A percentile compares a stretch with the other conserved stretches of the same genome.
These are phyloP conservation scores for Selaginella moellendorffii DNA, from an alignment of 75 land plant species.

Conservation along the genomic window DNA sequence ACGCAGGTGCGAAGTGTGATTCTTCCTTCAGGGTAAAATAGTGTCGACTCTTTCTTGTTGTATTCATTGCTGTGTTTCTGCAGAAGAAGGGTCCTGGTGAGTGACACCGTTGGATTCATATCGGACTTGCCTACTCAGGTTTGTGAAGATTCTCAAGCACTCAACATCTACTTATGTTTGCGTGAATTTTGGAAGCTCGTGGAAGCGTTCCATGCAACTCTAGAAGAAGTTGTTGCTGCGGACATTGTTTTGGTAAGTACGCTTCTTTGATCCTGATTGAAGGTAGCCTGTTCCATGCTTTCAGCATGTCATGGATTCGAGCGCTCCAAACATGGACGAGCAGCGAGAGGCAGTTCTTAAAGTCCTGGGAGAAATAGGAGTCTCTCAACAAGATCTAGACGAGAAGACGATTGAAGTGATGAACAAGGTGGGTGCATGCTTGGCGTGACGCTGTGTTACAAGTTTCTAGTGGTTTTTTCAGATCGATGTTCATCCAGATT, in stretches of 20 bases:
- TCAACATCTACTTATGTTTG: not conserved
- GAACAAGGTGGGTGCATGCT: conserved; percentile 53
- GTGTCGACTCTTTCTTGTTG: not conserved
- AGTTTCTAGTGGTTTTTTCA: not conserved
- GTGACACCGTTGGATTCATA: conserved; percentile 97
- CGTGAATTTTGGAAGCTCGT: conserved; percentile 38
- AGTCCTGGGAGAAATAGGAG: conserved; percentile 74
- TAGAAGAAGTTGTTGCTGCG: conserved; percentile 77
- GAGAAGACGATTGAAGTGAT: conserved; percentile 80
- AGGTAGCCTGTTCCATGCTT: conserved; percentile 5
- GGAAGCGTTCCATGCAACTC: conserved; percentile 97
- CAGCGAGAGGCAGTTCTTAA: conserved; percentile 62
- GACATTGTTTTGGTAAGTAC: conserved; percentile 24
- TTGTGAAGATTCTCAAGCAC: not conserved
- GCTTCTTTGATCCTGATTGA: not conserved
- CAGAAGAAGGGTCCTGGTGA: conserved; percentile 68
- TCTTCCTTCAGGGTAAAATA: conserved; percentile 84
- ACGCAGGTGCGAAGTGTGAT: conserved; percentile 61
- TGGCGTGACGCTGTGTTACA: not conserved
- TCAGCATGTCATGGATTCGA: conserved; percentile 89
- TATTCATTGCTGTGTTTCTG: not conserved
- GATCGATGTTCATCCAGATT: conserved; percentile 5
- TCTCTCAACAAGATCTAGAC: conserved; percentile 49
- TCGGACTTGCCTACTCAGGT: conserved; percentile 94
- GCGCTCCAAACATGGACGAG: conserved; percentile 63